Evolutionary conservation across 2,329 filamentous ascomycete species (phyloP).

Genomic region (Atkinsonella texensis): DNA sequence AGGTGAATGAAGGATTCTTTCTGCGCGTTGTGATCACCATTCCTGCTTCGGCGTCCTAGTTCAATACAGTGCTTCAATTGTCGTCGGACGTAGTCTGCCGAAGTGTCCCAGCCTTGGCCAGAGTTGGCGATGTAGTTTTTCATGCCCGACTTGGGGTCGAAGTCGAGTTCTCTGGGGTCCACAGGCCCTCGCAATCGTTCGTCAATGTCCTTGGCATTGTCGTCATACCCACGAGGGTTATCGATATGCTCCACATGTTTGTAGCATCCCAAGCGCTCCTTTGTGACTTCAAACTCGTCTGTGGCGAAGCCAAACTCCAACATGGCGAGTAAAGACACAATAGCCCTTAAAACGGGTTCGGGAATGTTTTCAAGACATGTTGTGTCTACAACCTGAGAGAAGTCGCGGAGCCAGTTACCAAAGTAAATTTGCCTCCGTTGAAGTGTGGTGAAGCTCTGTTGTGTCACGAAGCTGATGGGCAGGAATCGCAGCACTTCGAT

Average conservation of each 20-base stretch:
- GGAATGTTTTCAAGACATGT: slow-evolving; percentile 19
- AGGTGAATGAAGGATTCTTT: slow-evolving; percentile 60
- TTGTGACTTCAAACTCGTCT: slow-evolving; percentile 67
- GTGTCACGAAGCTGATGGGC: slow-evolving; percentile 24
- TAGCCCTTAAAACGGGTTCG: slow-evolving; percentile 16
- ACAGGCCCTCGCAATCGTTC: slow-evolving; percentile 14
- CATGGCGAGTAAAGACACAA: slow-evolving; percentile 19
- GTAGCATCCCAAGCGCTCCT: slow-evolving; percentile 65
- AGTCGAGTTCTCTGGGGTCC: slow-evolving; percentile 48
- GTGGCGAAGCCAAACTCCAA: slow-evolving; percentile 52
- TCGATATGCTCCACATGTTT: slow-evolving; percentile 59
- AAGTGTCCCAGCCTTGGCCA: slow-evolving; percentile 68
- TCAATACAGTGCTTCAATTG: slow-evolving; percentile 59
- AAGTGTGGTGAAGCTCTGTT: slow-evolving; percentile 25
- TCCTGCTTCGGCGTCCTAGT: slow-evolving; percentile 53
- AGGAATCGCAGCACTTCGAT: slow-evolving; percentile 25
- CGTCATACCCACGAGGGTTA: slow-evolving; percentile 69
- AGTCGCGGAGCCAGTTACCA: slow-evolving; percentile 48
- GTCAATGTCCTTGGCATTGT: slow-evolving; percentile 63
- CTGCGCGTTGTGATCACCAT: slow-evolving; percentile 42
- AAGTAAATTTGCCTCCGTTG: slow-evolving; percentile 26
- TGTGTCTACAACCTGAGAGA: slow-evolving; percentile 66
- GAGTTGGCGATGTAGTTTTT: slow-evolving; percentile 91
- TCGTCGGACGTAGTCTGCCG: slow-evolving; percentile 63
- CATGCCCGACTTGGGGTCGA: slow-evolving; percentile 68